Percentiles rank a stretch among this genome's conserved stretches.
phyloP scores from a whole-genome alignment of 108 stramenopile genomes.

The Aurantiochytrium sp. region DNA sequence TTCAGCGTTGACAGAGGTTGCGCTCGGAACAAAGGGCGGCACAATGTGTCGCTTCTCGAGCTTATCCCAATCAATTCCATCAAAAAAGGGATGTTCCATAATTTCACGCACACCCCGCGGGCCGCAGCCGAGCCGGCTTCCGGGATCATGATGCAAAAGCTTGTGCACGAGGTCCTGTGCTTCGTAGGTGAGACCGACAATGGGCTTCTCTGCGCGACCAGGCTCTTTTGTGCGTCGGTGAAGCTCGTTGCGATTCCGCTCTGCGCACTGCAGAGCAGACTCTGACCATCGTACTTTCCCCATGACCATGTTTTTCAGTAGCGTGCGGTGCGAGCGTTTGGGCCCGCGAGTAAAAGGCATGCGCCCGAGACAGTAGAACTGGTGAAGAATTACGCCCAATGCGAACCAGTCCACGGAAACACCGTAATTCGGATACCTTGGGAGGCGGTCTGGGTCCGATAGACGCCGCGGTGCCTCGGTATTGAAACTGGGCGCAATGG shows the following conservation, averaged over 20 bases:
- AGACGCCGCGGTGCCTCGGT: background rate
- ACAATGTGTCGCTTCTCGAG: background rate
- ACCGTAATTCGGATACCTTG: background rate
- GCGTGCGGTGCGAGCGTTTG: conserved; percentile 4
- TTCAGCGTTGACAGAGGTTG: background rate
- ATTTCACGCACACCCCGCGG: background rate
- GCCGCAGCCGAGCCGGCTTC: background rate
- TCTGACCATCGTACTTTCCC: background rate
- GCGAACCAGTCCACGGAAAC: conserved; percentile 1
- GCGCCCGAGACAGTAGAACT: background rate
- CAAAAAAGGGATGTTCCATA: background rate
- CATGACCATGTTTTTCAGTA: background rate
- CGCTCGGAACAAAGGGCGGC: background rate
- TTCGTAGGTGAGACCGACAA: background rate
- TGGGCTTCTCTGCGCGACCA: background rate
- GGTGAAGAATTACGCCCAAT: background rate
- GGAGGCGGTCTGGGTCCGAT: background rate
- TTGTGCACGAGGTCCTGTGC: background rate
- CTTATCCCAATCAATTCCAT: conserved; percentile 2
- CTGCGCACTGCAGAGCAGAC: background rate
- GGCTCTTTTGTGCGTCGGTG: background rate
- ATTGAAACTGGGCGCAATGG: no score
- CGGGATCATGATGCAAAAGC: background rate
- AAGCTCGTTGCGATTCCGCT: background rate
- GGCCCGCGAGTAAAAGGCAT: background rate